Conservation (phyloP, 495 filamentous ascomycete genomes). For the Patellaria atrata region DNA sequence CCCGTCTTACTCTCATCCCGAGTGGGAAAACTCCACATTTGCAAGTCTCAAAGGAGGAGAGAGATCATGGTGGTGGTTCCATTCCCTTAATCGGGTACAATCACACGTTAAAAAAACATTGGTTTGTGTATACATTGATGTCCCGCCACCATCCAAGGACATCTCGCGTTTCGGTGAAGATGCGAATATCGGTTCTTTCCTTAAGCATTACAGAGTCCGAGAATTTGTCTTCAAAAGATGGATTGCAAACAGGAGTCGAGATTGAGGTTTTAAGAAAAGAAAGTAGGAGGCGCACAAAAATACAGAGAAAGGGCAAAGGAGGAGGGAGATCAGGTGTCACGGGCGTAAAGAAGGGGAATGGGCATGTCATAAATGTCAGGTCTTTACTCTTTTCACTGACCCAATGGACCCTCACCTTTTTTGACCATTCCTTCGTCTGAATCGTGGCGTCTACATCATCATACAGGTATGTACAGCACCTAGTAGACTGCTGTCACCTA, state of each 20-base stretch:
- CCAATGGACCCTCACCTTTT: too few species aligned
- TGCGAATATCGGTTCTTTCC: slow-evolving; percentile 43
- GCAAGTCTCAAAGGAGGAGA: slow-evolving; percentile 33
- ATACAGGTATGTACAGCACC: too few species aligned
- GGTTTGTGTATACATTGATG: slow-evolving; percentile 77
- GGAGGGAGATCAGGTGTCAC: too few species aligned
- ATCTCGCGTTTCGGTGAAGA: slow-evolving; percentile 8
- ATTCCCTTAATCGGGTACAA: slow-evolving; percentile 83
- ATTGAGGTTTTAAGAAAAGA: slow-evolving; percentile 31
- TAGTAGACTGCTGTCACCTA: too few species aligned
- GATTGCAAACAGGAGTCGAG: slow-evolving; percentile 64
- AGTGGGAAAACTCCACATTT: slow-evolving; percentile 48
- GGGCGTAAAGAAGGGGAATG: too few species aligned
- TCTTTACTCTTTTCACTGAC: too few species aligned
- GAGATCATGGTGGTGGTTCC: slow-evolving; percentile 85
- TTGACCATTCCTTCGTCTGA: too few species aligned
- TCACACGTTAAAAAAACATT: slow-evolving; percentile 77
- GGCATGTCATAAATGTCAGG: too few species aligned
- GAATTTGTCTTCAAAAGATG: slow-evolving; percentile 75
- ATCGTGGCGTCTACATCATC: too few species aligned
- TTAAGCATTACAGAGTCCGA: slow-evolving; percentile 62
- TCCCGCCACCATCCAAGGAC: slow-evolving; percentile 50
- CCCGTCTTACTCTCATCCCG: slow-evolving; percentile 62
- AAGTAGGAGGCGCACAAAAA: too few species aligned
- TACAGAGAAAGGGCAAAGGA: too few species aligned